Percentiles rank a stretch among this genome's conserved stretches.
Evolutionary conservation across 805 yeast species (phyloP).

Genomic region (Debaryomyces castellii): DNA sequence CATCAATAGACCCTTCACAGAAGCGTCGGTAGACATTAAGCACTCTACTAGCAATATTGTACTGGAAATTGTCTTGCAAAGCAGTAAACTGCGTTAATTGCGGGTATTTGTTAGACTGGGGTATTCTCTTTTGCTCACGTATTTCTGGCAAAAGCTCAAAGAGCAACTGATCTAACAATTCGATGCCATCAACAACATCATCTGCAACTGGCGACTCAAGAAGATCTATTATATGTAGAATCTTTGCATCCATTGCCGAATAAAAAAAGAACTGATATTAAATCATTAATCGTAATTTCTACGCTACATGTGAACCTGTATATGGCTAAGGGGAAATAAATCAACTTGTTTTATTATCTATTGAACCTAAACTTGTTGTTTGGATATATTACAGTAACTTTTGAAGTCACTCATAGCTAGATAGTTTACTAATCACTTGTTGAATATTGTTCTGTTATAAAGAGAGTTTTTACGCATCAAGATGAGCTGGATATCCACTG

Average conservation of each 20-base stretch:
- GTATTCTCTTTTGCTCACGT: conserved; percentile 4
- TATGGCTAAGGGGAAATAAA: not conserved
- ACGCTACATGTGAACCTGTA: not conserved
- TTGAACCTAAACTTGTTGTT: too few relatives aligned
- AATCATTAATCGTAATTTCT: too few relatives aligned
- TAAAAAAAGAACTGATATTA: not conserved
- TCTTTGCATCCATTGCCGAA: conserved; percentile 7
- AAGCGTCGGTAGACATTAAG: conserved; percentile 10
- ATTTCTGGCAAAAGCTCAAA: conserved; percentile 17
- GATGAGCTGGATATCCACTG: not conserved
- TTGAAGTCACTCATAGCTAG: too few relatives aligned
- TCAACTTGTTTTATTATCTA: too few relatives aligned
- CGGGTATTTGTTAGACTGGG: not conserved
- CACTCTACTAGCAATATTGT: conserved; percentile 46
- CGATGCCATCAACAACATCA: conserved; percentile 14
- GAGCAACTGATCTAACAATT: conserved; percentile 15
- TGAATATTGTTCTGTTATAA: too few relatives aligned
- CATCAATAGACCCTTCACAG: conserved; percentile 6
- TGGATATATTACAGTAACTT: too few relatives aligned
- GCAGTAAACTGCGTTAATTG: conserved; percentile 27
- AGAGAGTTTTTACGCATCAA: not conserved
- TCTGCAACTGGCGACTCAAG: conserved; percentile 10
- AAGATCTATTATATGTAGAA: conserved; percentile 12
- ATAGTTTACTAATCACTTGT: too few relatives aligned
- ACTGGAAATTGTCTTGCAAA: conserved; percentile 54